A percentile compares a stretch with the other conserved stretches of the same genome.
These are phyloP conservation scores for Omphalea diandra DNA, from an alignment of 441 rosid genomes.

Conservation along the genomic window DNA sequence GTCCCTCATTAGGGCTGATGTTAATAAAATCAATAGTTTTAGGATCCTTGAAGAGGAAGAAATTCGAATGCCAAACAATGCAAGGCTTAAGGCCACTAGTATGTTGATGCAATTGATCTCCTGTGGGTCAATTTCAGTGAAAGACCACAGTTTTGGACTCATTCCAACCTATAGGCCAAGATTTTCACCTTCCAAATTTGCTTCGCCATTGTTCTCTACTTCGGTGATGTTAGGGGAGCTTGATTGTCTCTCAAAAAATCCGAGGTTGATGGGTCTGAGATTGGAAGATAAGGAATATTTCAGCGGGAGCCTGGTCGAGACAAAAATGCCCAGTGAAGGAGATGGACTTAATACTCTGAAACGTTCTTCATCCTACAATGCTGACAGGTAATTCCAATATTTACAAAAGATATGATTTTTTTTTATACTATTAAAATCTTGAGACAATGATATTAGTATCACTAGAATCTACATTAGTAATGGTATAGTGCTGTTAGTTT, in stretches of 20 bases:
- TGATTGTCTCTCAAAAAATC: constrained; percentile 50
- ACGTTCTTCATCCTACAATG: constrained; percentile 95
- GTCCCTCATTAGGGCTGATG: no score
- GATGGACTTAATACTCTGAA: constrained; percentile 54
- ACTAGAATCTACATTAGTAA: neutral
- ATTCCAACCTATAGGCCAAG: constrained; percentile 66
- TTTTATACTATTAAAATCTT: neutral
- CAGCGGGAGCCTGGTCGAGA: constrained; percentile 88
- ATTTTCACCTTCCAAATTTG: constrained; percentile 66
- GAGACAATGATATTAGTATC: neutral
- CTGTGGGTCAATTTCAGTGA: constrained; percentile 86
- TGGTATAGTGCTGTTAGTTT: neutral
- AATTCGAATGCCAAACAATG: no score
- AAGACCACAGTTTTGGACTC: constrained; percentile 63
- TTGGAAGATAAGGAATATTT: constrained; percentile 84
- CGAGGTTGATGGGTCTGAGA: constrained; percentile 45
- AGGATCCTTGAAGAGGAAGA: no score
- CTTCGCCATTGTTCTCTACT: constrained; percentile 68
- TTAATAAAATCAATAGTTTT: no score
- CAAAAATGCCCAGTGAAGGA: constrained; percentile 53
- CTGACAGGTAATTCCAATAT: constrained; percentile 61
- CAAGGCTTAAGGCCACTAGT: no score
- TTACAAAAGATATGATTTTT: neutral
- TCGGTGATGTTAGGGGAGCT: constrained; percentile 76
- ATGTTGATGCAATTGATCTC: no score